Conservation (phyloP, 352 stramenopile genomes). For the Pythium plurisporium region DNA sequence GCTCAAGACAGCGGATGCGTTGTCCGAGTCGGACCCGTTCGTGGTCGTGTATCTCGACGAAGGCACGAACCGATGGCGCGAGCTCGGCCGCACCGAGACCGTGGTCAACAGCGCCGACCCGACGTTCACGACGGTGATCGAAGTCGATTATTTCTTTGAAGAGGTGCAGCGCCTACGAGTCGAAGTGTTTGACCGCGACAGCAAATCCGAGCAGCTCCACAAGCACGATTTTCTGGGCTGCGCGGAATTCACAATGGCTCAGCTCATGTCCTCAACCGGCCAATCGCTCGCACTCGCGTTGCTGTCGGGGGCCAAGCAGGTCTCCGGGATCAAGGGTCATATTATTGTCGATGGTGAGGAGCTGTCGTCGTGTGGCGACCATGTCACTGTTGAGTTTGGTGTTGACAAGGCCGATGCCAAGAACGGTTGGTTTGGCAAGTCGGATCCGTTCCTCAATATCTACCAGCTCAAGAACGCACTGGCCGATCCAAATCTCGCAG, state of each 20-base stretch:
- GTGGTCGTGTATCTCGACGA: constrained; percentile 72
- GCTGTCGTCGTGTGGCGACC: constrained; percentile 57
- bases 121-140: constrained; percentile 63
- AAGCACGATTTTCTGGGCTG: constrained; percentile 72
- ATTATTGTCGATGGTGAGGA: constrained; percentile 70
- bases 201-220: constrained; percentile 47
- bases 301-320: constrained; percentile 33
- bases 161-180: constrained; percentile 75
- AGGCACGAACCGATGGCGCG: constrained; percentile 39
- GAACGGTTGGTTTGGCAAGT: constrained; percentile 72
- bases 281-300: constrained; percentile 58
- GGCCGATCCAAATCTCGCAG: constrained; percentile 28
- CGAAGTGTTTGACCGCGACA: constrained; percentile 80
- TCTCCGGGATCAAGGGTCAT: constrained; percentile 48
- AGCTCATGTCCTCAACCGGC: constrained; percentile 61
- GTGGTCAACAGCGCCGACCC: constrained; percentile 63
- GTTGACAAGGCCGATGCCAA: constrained; percentile 73
- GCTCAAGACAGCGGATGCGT: constrained; percentile 59
- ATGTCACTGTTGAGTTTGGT: constrained; percentile 55
- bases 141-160: constrained; percentile 77
- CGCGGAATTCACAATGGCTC: constrained; percentile 71
- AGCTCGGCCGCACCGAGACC: constrained; percentile 77
- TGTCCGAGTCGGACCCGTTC: constrained; percentile 74
- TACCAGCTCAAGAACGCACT: constrained; percentile 51
- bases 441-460: constrained; percentile 73